Conservation (phyloP, 1,284 basidiomycete species). For the Dichomitus squalens region DNA sequence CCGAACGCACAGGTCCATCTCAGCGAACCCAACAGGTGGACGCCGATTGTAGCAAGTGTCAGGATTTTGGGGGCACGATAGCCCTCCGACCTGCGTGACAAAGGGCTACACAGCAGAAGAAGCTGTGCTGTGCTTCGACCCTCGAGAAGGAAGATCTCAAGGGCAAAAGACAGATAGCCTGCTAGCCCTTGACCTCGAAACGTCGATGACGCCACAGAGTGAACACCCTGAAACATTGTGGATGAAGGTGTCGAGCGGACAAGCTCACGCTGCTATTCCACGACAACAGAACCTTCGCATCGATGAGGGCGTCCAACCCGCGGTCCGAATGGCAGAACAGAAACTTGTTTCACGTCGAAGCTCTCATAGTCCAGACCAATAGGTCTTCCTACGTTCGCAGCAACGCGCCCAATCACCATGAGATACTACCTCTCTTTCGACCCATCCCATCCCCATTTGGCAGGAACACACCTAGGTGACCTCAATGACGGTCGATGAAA, state of each 20-base stretch:
- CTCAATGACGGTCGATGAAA: background rate
- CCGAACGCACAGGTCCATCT: slow-evolving; percentile 8
- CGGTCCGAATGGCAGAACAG: slow-evolving; percentile 1
- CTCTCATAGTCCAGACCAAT: slow-evolving; percentile 9
- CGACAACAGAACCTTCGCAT: background rate
- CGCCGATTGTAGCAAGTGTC: background rate
- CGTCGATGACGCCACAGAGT: background rate
- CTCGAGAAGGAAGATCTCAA: background rate
- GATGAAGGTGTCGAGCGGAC: no score
- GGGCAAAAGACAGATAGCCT: background rate
- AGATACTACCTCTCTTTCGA: background rate
- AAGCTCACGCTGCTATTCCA: background rate
- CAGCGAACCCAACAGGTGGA: slow-evolving; percentile 12
- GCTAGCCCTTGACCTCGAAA: slow-evolving; percentile 10
- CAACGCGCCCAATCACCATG: slow-evolving; percentile 5
- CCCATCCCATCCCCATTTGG: background rate
- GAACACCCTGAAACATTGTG: no score
- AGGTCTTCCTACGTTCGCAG: slow-evolving; percentile 1
- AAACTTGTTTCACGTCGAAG: slow-evolving; percentile 1
- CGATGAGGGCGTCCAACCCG: background rate
- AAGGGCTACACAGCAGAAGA: background rate
- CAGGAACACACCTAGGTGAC: background rate
- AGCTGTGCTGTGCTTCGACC: slow-evolving; percentile 1
- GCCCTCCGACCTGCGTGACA: background rate
- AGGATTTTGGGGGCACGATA: slow-evolving; percentile 8